Evolutionary conservation across 257 asterid genomes (phyloP).

Genomic region (Penstemon davidsonii): DNA sequence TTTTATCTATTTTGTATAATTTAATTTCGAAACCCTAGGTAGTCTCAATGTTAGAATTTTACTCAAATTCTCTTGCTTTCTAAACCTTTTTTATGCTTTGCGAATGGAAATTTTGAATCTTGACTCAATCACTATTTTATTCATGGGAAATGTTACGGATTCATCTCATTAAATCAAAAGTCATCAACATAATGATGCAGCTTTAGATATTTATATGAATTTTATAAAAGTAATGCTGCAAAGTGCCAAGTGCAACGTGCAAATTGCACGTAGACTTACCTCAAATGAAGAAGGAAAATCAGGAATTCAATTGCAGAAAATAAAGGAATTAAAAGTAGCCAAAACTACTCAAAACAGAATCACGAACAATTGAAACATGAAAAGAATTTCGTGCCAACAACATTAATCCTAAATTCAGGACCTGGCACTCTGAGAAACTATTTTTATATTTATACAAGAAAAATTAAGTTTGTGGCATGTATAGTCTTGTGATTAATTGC

Average conservation of each 20-base stretch:
- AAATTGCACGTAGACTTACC: background rate
- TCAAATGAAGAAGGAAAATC: background rate
- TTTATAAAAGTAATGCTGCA: background rate
- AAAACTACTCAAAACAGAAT: too few species aligned
- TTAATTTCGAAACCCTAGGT: conserved; percentile 29
- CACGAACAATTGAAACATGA: too few species aligned
- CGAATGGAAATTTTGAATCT: background rate
- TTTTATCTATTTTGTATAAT: conserved; percentile 4
- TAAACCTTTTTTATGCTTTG: background rate
- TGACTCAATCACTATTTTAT: background rate
- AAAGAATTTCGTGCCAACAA: too few species aligned
- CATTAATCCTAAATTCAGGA: background rate
- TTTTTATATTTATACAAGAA: background rate
- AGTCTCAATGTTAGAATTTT: conserved; percentile 12
- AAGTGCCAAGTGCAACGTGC: too few species aligned
- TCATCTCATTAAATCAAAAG: too few species aligned
- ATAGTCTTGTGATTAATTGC: conserved; percentile 5
- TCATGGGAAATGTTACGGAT: too few species aligned
- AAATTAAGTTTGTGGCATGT: conserved; percentile 2
- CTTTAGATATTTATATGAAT: background rate
- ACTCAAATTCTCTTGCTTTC: conserved; percentile 8
- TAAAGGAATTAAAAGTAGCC: too few species aligned
- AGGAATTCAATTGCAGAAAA: conserved; percentile 7
- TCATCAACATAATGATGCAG: too few species aligned
- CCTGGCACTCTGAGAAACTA: background rate